phyloP scores from a whole-genome alignment of 148 eudicot genomes.

The Simmondsia chinensis region DNA sequence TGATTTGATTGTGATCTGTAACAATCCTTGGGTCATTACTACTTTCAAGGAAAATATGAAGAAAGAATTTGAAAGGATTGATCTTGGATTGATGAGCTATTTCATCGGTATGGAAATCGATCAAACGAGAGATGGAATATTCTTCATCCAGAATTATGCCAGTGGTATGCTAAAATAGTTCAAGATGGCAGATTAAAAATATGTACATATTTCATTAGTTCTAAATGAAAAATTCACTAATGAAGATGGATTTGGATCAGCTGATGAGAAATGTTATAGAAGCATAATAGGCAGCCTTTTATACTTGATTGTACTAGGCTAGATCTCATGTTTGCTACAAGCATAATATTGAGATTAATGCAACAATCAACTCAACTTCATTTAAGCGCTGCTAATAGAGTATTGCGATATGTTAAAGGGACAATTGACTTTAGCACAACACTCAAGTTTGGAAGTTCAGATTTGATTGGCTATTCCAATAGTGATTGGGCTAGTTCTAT shows the following conservation, averaged over 20 bases:
- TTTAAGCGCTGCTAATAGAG: background rate
- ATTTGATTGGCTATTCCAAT: background rate
- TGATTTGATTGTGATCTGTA: background rate
- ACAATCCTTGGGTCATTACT: background rate
- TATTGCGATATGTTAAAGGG: background rate
- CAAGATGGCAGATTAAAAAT: background rate
- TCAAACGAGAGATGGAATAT: background rate
- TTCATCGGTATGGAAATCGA: background rate
- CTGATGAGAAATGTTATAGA: background rate
- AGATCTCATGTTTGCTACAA: background rate
- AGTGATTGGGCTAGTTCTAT: background rate
- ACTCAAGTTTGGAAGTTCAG: background rate
- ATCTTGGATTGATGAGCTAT: background rate
- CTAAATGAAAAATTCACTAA: background rate
- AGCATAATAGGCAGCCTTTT: background rate
- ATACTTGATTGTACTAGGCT: background rate
- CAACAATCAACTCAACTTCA: background rate
- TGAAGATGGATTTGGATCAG: background rate
- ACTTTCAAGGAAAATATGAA: background rate
- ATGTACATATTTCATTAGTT: background rate
- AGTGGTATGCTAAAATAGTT: background rate
- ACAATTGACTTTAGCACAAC: background rate
- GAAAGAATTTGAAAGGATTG: background rate
- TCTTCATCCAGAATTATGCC: background rate
- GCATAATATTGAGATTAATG: background rate